These are phyloP conservation scores for Akanthomyces muscarius DNA, from an alignment of 2,329 filamentous ascomycete genomes.

Conservation along the genomic window DNA sequence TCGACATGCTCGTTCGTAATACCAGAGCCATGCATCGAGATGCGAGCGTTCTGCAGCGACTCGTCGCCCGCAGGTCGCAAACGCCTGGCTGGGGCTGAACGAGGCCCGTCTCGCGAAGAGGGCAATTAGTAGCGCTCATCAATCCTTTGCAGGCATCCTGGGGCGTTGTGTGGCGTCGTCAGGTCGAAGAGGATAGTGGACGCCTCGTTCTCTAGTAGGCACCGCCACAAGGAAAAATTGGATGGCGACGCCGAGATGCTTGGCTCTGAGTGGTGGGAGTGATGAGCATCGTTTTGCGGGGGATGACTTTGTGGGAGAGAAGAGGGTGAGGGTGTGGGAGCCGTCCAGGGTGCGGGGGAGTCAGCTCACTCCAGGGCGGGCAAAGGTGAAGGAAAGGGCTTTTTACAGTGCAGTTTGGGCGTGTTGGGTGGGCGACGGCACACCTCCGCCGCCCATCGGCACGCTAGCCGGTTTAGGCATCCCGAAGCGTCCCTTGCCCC, in stretches of 20 bases:
- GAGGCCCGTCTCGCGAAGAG: neutral
- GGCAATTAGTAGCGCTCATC: neutral
- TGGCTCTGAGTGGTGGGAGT: neutral
- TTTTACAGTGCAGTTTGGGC: neutral
- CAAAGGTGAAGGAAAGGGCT: too few species aligned
- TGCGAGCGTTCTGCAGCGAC: neutral
- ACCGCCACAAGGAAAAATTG: neutral
- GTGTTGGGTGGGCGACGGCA: too few species aligned
- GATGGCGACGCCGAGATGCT: neutral
- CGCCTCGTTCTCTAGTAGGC: neutral
- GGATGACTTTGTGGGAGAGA: neutral
- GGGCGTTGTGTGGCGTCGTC: neutral
- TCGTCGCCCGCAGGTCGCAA: neutral
- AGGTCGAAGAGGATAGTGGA: neutral
- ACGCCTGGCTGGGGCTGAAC: conserved; percentile 1
- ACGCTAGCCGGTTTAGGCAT: conserved; percentile 4
- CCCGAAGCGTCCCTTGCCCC: neutral
- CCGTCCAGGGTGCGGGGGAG: neutral
- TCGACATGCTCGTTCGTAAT: neutral
- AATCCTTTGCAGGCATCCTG: neutral
- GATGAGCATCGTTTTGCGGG: neutral
- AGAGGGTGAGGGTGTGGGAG: neutral
- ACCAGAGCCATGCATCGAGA: conserved; percentile 6
- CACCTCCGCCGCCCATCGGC: neutral
- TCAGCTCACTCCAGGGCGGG: neutral